Percentiles rank a stretch among this genome's conserved stretches.
phyloP scores from a whole-genome alignment of 2,329 filamentous ascomycete species.

The Claviceps cyperi region DNA sequence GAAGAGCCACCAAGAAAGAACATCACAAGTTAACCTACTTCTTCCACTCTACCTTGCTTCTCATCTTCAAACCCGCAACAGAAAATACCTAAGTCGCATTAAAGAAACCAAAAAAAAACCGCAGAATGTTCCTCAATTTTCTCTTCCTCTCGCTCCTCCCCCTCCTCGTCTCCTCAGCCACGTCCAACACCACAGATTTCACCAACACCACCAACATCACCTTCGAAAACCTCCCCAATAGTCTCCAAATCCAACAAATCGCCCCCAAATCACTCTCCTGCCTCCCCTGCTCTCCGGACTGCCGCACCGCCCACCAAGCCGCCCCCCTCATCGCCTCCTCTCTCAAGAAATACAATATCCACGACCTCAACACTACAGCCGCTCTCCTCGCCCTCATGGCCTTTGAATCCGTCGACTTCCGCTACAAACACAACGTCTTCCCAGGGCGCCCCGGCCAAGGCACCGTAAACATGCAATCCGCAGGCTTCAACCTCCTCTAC shows the following conservation, averaged over 20 bases:
- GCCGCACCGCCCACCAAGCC: conserved; percentile 48
- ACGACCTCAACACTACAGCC: conserved; percentile 44
- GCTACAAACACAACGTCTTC: conserved; percentile 52
- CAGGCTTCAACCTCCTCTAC: conserved; percentile 30
- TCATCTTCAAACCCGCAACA: neutral
- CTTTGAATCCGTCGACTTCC: conserved; percentile 55
- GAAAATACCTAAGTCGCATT: neutral
- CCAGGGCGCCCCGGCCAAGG: conserved; percentile 52
- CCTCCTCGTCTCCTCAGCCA: neutral
- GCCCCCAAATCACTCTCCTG: conserved; percentile 44
- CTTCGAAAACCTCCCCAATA: too few relatives aligned
- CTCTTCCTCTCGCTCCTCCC: conserved; percentile 5
- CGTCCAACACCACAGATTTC: conserved; percentile 6
- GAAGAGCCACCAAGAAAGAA: too few relatives aligned
- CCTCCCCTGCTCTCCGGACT: conserved; percentile 37
- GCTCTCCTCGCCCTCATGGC: conserved; percentile 57
- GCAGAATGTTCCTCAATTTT: conserved; percentile 15
- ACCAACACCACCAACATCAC: conserved; percentile 12
- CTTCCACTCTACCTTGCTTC: too few relatives aligned
- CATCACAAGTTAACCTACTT: too few relatives aligned
- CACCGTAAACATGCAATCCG: conserved; percentile 43
- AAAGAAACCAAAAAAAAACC: neutral
- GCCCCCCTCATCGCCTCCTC: conserved; percentile 40
- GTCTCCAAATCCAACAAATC: conserved; percentile 29
- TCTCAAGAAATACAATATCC: conserved; percentile 44